These are phyloP conservation scores for Colletotrichum sp. DNA, from an alignment of 2,329 filamentous ascomycete genomes.

Conservation along the genomic window DNA sequence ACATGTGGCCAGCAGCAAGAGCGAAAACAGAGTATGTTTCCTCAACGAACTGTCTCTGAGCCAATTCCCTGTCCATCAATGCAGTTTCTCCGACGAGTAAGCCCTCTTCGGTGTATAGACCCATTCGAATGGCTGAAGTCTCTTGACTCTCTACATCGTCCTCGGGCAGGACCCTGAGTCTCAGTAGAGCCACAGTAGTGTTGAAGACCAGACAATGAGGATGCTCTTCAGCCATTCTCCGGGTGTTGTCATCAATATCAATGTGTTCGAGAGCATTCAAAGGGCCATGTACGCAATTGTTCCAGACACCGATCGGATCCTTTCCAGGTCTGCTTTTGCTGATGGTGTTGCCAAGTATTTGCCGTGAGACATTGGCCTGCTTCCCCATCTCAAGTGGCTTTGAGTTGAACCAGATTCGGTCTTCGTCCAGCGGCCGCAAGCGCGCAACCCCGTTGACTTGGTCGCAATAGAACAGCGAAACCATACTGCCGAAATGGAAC, in stretches of 20 bases:
- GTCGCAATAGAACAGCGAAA: neutral
- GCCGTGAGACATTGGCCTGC: neutral
- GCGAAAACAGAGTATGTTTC: neutral
- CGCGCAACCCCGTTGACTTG: neutral
- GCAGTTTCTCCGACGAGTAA: neutral
- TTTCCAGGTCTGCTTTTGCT: neutral
- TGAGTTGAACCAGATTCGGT: neutral
- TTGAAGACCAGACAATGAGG: neutral
- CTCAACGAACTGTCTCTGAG: neutral
- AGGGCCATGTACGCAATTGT: neutral
- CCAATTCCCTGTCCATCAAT: neutral
- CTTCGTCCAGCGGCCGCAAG: neutral
- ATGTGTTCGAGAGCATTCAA: neutral
- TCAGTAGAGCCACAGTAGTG: neutral
- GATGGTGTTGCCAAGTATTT: neutral
- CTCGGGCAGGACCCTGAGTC: neutral
- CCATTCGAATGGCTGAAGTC: neutral
- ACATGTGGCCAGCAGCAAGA: neutral
- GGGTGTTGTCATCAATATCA: neutral
- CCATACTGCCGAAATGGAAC: neutral
- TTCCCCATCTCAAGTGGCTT: neutral
- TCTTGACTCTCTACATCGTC: neutral
- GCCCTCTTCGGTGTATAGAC: neutral
- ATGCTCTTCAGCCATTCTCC: neutral
- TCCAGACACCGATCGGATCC: neutral